Base-by-base conservation (phyloP, 1,284 basidiomycete species). In the Fomitopsis palustris region DNA sequence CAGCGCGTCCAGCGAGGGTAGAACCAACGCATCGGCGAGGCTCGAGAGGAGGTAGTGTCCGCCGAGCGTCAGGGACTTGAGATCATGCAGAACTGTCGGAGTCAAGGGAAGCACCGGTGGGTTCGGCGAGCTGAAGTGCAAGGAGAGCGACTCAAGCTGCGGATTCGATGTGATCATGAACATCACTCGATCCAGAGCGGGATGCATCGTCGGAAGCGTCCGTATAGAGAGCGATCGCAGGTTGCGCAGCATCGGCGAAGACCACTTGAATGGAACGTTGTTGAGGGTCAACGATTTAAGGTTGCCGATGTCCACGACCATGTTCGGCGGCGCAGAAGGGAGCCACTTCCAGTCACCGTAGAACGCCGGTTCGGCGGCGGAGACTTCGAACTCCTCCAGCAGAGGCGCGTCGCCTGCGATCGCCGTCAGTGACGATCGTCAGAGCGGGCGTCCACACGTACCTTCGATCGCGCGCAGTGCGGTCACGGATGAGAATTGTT, bases 231-330 rank as follows among this genome's bases (percentile, higher is more conserved):
- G 77, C 2, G 78, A 77, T 35, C 76, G 78, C 9, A 90, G 75
- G 61, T 83, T 81, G 33, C 76, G 77, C 64, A 90, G 80, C 73
- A 89, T 81, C 1, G 86, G 83, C 0, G 87, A 85, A 2, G 83
- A 85, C 83, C 87, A 88, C 70, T 84, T 87, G 77, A 90, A 90
- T 0, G 88, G 87, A 2, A 86, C 81, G 63, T 87, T 80, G 67
- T 87, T 85, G 23, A 90, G 74, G 31, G 85, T 87, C 17, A 90
- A 72, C 0, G 78, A 78, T 57, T 75, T 70, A 21, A 88, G 74
- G 31, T 75, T 76, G 9, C 81, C 77, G 2, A 86, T 75, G 17
- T 73, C 67, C 39, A 76, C 68, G 2, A 75, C 63, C 4, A 75
- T 69, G 25, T 69, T 73, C 10, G 76, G 67, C 9, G 70, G 72